Evolutionary conservation across 495 filamentous ascomycete species (phyloP).

Genomic region (Penicillium lividum): DNA sequence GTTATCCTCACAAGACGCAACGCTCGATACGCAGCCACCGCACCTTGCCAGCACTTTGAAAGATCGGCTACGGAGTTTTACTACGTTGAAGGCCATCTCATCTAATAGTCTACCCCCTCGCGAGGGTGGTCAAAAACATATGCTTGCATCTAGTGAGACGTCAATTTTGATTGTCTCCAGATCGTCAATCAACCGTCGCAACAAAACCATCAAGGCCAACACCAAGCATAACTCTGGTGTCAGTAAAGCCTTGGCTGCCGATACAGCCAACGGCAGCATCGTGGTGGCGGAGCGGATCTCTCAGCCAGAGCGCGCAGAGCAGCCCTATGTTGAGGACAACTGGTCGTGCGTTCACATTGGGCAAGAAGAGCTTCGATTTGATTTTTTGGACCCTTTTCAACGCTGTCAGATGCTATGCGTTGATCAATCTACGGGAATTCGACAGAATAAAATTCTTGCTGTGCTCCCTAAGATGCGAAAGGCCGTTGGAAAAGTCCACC

Average conservation of each 20-base stretch:
- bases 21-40: too few relatives aligned
- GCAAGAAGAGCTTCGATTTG: too few relatives aligned
- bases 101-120: conserved; percentile 48
- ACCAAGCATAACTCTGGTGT: conserved; percentile 31
- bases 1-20: too few relatives aligned
- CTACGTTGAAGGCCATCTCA: conserved; percentile 60
- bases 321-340: neutral
- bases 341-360: too few relatives aligned
- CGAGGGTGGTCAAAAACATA: conserved; percentile 44
- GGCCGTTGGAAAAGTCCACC: too few relatives aligned
- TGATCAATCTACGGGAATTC: too few relatives aligned
- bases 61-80: conserved; percentile 42
- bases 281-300: conserved; percentile 59
- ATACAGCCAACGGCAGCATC: conserved; percentile 83
- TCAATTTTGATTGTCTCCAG: conserved; percentile 83
- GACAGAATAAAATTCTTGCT: too few relatives aligned
- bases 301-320: too few relatives aligned
- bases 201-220: conserved; percentile 61
- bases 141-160: conserved; percentile 86
- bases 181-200: conserved; percentile 76
- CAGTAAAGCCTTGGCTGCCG: conserved; percentile 60
- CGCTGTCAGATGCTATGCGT: too few relatives aligned
- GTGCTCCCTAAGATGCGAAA: too few relatives aligned
- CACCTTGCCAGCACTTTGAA: conserved; percentile 21
- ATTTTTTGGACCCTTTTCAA: too few relatives aligned